Base-by-base conservation (phyloP, 805 yeast genomes). In the Monosporozyma siamensis region DNA sequence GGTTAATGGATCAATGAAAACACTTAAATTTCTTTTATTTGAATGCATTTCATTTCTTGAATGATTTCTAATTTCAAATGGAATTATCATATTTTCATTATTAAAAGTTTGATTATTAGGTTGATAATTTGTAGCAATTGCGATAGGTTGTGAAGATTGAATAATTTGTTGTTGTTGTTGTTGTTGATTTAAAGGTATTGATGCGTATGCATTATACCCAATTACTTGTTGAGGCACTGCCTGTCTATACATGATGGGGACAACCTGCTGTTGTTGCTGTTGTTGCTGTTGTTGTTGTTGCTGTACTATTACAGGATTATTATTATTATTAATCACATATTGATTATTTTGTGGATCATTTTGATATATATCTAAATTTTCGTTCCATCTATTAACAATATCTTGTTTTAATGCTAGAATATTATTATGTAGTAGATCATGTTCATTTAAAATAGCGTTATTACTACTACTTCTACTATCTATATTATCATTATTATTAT, bases 11-110 rank as follows among this genome's bases (percentile, higher is more conserved):
- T 43, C 46, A 4, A 43, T 50, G 3, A 52, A 41, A 7, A 52
- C 51, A 35, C 57, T 55, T 53, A 49, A 53, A 29, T 53, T 54
- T 30, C 59, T 53, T 37, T 51, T 53, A 14, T 41, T 46, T 8
- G 44, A 32, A 26, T 34, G 47, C 38, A 20, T 39, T 15, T 29
- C 32, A 26, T 26, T 26, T 25, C 27, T 23, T 12, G 40, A 17
- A 4, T 38, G 18, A 12, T 26, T 45, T 39, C 37, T 46, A 18
- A 44, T 38, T 30, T 46, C 59, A 41, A 50, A 56, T 10, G 59
- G 56, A 34, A 50, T 53, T 49, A 51, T 44, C 57, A 47, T 54
- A 29, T 29, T 29, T 15, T 29, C 32, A 29, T 29, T 29, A 14
- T 9, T 29, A 3, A 29, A 29, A 29, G 20, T 12, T n/a, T n/a